Evolutionary conservation across 2,329 filamentous ascomycete species (phyloP).

Genomic region (Ceratocystis alfenasii): DNA sequence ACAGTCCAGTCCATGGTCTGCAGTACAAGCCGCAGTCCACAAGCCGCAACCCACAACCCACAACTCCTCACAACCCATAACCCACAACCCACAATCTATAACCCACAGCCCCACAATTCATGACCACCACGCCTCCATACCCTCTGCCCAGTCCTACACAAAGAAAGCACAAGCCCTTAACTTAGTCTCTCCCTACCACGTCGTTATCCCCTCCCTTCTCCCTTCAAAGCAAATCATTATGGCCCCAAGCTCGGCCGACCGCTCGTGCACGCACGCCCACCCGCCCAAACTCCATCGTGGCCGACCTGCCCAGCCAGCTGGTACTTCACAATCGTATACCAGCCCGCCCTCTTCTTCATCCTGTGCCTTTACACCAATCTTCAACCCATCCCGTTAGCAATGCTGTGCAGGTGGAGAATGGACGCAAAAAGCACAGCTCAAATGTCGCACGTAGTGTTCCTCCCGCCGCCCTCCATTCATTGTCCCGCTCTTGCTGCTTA

Average conservation of each 20-base stretch:
- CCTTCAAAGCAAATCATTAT: not conserved
- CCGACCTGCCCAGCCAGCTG: not conserved
- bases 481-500: not conserved
- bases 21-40: too few relatives aligned
- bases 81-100: too few relatives aligned
- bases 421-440: not conserved
- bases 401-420: not conserved
- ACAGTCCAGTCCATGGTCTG: too few relatives aligned
- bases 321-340: not conserved
- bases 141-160: not conserved
- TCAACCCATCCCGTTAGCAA: not conserved
- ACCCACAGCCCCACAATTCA: too few relatives aligned
- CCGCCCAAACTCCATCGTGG: not conserved
- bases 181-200: not conserved
- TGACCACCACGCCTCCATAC: not conserved
- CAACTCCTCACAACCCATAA: too few relatives aligned
- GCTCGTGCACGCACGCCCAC: not conserved
- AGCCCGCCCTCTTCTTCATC: not conserved
- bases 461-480: not conserved
- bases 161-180: not conserved
- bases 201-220: not conserved
- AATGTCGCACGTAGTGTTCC: conserved; percentile 2
- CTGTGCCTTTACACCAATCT: not conserved
- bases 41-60: too few relatives aligned
- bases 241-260: not conserved